A percentile compares a stretch with the other conserved stretches of the same genome.
Evolutionary conservation across 108 stramenopile genomes (phyloP).

Genomic region (Pseudonitzschia delicatissima): DNA sequence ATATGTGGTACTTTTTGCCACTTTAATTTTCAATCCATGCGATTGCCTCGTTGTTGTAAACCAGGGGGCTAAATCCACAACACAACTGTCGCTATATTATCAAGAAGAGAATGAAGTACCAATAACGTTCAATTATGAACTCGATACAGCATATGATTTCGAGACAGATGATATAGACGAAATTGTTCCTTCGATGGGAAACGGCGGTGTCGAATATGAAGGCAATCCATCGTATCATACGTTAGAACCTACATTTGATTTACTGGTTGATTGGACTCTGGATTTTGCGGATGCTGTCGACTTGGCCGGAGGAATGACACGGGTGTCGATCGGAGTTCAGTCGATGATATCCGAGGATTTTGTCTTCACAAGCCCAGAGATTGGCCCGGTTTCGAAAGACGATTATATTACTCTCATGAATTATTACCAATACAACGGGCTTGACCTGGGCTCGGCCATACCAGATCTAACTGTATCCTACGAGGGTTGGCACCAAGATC

Average conservation of each 20-base stretch:
- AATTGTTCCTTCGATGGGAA: neutral
- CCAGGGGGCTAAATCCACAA: neutral
- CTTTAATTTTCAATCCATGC: too few relatives aligned
- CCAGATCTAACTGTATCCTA: slow-evolving; percentile 29
- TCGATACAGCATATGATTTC: neutral
- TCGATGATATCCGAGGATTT: slow-evolving; percentile 20
- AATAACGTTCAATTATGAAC: neutral
- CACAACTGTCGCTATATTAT: neutral
- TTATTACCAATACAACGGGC: slow-evolving; percentile 22
- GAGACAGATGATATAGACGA: neutral
- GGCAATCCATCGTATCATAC: slow-evolving; percentile 12
- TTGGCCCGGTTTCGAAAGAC: slow-evolving; percentile 23
- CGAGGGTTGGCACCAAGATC: slow-evolving; percentile 36
- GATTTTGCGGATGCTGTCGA: slow-evolving; percentile 27
- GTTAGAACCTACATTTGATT: slow-evolving; percentile 15
- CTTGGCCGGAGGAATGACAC: slow-evolving; percentile 33
- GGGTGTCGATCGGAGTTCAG: slow-evolving; percentile 24
- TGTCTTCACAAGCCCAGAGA: slow-evolving; percentile 25
- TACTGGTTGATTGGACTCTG: slow-evolving; percentile 20
- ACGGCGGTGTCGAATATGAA: neutral
- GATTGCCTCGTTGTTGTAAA: neutral
- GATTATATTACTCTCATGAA: slow-evolving; percentile 33
- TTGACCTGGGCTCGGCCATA: slow-evolving; percentile 28
- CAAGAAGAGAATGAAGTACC: neutral
- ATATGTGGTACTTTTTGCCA: too few relatives aligned